These are phyloP conservation scores for Pichia californica DNA, from an alignment of 805 yeast species.

Conservation along the genomic window DNA sequence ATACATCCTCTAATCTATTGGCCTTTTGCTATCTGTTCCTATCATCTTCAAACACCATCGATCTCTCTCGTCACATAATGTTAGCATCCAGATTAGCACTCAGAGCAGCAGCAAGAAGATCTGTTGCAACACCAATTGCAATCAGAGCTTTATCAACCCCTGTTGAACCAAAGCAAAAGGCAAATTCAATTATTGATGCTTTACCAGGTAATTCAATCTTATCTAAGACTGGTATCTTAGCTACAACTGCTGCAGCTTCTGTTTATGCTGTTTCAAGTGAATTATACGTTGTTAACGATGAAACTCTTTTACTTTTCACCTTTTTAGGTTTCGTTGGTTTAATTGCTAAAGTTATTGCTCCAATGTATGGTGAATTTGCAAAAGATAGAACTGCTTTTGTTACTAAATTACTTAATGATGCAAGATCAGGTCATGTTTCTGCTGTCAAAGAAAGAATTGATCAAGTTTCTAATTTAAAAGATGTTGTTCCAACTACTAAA, in stretches of 20 bases:
- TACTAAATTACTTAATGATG: slow-evolving; percentile 62
- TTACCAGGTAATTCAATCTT: slow-evolving; percentile 85
- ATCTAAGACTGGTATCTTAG: slow-evolving; percentile 91
- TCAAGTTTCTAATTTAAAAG: slow-evolving; percentile 81
- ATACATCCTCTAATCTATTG: too few relatives aligned
- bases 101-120: slow-evolving; percentile 30
- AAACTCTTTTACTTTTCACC: slow-evolving; percentile 76
- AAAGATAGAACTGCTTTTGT: slow-evolving; percentile 60
- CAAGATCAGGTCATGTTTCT: slow-evolving; percentile 83
- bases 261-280: slow-evolving; percentile 92
- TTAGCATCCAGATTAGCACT: slow-evolving; percentile 20
- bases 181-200: slow-evolving; percentile 81
- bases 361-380: slow-evolving; percentile 93
- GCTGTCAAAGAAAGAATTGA: slow-evolving; percentile 92
- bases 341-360: slow-evolving; percentile 83
- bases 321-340: slow-evolving; percentile 72
- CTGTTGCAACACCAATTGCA: slow-evolving; percentile 37
- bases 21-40: background rate
- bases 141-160: slow-evolving; percentile 59
- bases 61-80: slow-evolving; percentile 6
- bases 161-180: slow-evolving; percentile 85
- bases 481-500: slow-evolving; percentile 87
- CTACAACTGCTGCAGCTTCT: slow-evolving; percentile 92
- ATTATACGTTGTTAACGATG: slow-evolving; percentile 89
- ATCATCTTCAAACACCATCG: background rate